Evolutionary conservation across 441 rosid species (phyloP).

Genomic region (Populus tomentosa): DNA sequence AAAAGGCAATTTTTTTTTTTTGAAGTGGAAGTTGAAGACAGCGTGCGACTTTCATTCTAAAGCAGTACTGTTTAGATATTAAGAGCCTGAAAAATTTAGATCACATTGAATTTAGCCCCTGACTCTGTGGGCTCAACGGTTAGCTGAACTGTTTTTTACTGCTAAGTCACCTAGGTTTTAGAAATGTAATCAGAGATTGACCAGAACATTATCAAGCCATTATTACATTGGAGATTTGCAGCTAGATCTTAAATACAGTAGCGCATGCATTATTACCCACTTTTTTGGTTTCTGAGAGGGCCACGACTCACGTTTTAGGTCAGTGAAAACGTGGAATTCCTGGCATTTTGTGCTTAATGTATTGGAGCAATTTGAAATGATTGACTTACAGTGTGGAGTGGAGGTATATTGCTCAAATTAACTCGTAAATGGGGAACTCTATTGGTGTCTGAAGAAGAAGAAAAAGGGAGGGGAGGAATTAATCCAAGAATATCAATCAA

Average conservation of each 20-base stretch:
- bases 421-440: background rate
- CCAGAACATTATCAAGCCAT: background rate
- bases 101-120: too few relatives aligned
- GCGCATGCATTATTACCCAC: background rate
- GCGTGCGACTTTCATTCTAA: background rate
- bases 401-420: background rate
- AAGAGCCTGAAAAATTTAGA: too few relatives aligned
- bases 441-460: background rate
- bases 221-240: background rate
- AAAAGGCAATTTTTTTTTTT: too few relatives aligned
- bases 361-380: too few relatives aligned
- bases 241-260: background rate
- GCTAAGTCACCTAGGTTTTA: background rate
- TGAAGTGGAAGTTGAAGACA: too few relatives aligned
- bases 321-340: background rate
- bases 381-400: background rate
- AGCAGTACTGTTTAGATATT: background rate
- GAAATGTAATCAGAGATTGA: background rate
- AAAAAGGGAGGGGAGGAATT: background rate
- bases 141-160: background rate
- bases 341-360: background rate
- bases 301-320: background rate
- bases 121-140: too few relatives aligned
- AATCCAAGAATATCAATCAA: background rate
- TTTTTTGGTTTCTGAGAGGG: background rate